Evolutionary conservation across 2,329 filamentous ascomycete species (phyloP).

Genomic region (Stagonosporopsis rhizophila): DNA sequence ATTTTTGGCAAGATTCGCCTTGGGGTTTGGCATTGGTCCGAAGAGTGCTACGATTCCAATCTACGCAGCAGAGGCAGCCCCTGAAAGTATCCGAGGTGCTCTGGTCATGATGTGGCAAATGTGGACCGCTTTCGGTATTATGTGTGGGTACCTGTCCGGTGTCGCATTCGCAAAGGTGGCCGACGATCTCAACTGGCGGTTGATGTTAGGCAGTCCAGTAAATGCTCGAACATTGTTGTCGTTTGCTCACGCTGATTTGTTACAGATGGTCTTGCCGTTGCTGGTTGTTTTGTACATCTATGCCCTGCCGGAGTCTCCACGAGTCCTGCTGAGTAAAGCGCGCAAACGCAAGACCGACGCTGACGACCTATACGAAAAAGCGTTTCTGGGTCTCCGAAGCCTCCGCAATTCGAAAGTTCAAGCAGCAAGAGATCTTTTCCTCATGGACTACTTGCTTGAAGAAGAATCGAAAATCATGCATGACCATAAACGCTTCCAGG

Average conservation of each 20-base stretch:
- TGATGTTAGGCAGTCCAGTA: constrained; percentile 29
- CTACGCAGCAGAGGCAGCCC: constrained; percentile 57
- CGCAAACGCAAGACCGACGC: constrained; percentile 19
- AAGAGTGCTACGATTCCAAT: constrained; percentile 53
- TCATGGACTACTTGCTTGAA: constrained; percentile 43
- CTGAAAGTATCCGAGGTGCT: constrained; percentile 57
- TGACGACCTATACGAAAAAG: constrained; percentile 29
- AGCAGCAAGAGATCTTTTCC: constrained; percentile 62
- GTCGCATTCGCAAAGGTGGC: constrained; percentile 24
- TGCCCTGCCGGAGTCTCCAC: constrained; percentile 27
- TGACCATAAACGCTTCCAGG: constrained; percentile 31
- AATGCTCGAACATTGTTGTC: not conserved
- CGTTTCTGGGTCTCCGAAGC: constrained; percentile 41
- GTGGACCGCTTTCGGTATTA: constrained; percentile 45
- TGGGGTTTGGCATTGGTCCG: constrained; percentile 41
- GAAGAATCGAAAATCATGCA: constrained; percentile 43
- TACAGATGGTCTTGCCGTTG: constrained; percentile 26
- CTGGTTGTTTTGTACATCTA: constrained; percentile 29
- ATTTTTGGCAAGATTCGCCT: constrained; percentile 27
- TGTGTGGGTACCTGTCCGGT: constrained; percentile 31
- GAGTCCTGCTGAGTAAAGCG: constrained; percentile 29
- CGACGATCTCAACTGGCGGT: constrained; percentile 29
- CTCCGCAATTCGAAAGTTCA: constrained; percentile 60
- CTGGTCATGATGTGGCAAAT: constrained; percentile 62
- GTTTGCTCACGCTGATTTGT: not conserved